Evolutionary conservation across 73 alveolate genomes (phyloP).

Genomic region (Paraurostyla sp.): DNA sequence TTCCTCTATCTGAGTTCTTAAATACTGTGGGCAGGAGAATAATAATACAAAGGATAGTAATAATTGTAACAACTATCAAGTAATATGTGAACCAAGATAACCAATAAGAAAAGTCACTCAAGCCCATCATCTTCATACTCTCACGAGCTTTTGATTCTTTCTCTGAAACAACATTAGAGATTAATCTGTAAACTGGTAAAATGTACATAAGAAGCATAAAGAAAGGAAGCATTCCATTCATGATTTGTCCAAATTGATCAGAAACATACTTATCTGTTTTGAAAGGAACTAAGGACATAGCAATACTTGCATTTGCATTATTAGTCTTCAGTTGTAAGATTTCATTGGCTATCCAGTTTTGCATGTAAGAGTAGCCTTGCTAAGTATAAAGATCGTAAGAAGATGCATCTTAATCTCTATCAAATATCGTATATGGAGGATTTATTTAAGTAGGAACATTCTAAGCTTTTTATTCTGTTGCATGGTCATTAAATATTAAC

Average conservation of each 20-base stretch:
- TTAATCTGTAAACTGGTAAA: conserved; percentile 79
- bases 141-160: conserved; percentile 97
- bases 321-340: conserved; percentile 17
- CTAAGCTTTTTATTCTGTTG: neutral
- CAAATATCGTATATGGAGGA: neutral
- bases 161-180: conserved; percentile 85
- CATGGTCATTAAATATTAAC: conserved; percentile 45
- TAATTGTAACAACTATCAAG: conserved; percentile 77
- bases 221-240: conserved; percentile 75
- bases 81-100: conserved; percentile 92
- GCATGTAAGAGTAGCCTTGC: conserved; percentile 61
- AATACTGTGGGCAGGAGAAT: conserved; percentile 36
- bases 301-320: conserved; percentile 50
- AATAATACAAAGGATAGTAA: conserved; percentile 17
- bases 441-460: conserved; percentile 55
- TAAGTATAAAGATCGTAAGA: conserved; percentile 30
- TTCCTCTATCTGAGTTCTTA: conserved; percentile 41
- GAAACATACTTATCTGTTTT: conserved; percentile 4
- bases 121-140: conserved; percentile 99
- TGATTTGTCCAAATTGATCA: conserved; percentile 30
- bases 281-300: conserved; percentile 33
- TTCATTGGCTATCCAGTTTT: conserved; percentile 58
- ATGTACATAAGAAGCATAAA: conserved; percentile 85
- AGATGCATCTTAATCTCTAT: conserved; percentile 7
- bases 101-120: conserved; percentile 92